A percentile compares a stretch with the other conserved stretches of the same genome.
phyloP scores from a whole-genome alignment of 1,139 yeast species.

The Kurtzmaniella quercitrusa region DNA sequence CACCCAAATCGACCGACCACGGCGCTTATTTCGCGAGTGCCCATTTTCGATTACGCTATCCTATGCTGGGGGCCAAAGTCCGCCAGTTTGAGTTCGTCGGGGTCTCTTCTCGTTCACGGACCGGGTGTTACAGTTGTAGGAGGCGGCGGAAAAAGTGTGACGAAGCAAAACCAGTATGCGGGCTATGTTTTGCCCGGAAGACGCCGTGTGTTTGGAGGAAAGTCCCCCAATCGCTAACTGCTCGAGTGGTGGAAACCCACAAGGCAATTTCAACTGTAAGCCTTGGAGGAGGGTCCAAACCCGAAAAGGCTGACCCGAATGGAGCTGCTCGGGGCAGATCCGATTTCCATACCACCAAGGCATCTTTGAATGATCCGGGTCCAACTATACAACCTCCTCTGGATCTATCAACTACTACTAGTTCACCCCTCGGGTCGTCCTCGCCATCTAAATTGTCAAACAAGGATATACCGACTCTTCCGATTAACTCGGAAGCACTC shows the following conservation, averaged over 20 bases:
- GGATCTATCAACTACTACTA: not conserved
- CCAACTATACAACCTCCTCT: not conserved
- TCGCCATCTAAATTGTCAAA: not conserved
- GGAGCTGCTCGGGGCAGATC: not conserved
- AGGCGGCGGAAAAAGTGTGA: constrained; percentile 19
- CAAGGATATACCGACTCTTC: not conserved
- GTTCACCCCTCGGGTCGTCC: not conserved
- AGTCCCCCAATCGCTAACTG: constrained; percentile 1
- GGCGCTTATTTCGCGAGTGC: not conserved
- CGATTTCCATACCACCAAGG: not conserved
- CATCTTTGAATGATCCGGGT: not conserved
- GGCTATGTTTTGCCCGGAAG: constrained; percentile 4
- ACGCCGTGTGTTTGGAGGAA: constrained; percentile 5
- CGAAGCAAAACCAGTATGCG: constrained; percentile 11
- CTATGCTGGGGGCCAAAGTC: not conserved
- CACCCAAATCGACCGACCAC: too few relatives aligned
- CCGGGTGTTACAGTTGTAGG: constrained; percentile 20
- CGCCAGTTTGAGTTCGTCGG: constrained; percentile 5
- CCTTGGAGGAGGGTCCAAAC: not conserved
- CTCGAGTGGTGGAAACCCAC: not conserved
- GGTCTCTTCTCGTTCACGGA: constrained; percentile 13
- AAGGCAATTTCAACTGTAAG: not conserved
- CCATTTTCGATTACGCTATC: not conserved
- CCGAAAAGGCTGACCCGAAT: too few relatives aligned
- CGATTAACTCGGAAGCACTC: not conserved